phyloP scores from a whole-genome alignment of 1,284 basidiomycete genomes.

The Cryptococcus hybrid region DNA sequence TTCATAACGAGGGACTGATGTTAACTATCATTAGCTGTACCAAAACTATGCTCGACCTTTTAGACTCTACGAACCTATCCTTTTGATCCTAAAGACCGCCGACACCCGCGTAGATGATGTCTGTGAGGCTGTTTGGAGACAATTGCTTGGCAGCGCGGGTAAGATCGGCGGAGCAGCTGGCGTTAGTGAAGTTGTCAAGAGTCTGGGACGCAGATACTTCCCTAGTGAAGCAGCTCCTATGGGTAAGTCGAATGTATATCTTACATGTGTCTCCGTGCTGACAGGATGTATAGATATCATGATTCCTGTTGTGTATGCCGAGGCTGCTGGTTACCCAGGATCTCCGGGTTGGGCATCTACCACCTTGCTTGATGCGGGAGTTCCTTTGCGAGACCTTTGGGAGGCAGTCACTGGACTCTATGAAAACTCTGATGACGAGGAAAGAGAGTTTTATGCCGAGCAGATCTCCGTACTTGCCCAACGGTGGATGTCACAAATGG shows the following conservation, averaged over 20 bases:
- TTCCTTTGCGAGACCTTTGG: conserved; percentile 37
- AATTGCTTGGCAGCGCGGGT: conserved; percentile 72
- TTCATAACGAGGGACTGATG: background rate
- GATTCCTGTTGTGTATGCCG: conserved; percentile 34
- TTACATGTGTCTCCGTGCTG: background rate
- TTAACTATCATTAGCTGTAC: conserved; percentile 63
- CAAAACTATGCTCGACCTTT: conserved; percentile 85
- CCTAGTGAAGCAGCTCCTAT: conserved; percentile 90
- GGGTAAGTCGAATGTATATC: conserved; percentile 52
- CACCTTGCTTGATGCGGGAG: conserved; percentile 38
- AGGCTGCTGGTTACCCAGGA: background rate
- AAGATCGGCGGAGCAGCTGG: conserved; percentile 32
- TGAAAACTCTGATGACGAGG: conserved; percentile 34
- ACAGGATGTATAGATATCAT: conserved; percentile 32
- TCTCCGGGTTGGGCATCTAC: conserved; percentile 33
- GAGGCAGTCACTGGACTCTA: conserved; percentile 30
- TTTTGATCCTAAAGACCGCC: conserved; percentile 90
- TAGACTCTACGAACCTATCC: conserved; percentile 76
- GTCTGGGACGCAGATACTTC: conserved; percentile 78
- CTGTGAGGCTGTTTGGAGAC: conserved; percentile 82
- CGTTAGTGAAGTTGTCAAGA: conserved; percentile 55
- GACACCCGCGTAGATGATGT: conserved; percentile 84
- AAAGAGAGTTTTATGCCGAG: conserved; percentile 41
- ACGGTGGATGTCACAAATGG: conserved; percentile 22
- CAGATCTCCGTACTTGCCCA: conserved; percentile 36